These are phyloP conservation scores for Calycina herbarum DNA, from an alignment of 2,329 filamentous ascomycete species.

Conservation along the genomic window DNA sequence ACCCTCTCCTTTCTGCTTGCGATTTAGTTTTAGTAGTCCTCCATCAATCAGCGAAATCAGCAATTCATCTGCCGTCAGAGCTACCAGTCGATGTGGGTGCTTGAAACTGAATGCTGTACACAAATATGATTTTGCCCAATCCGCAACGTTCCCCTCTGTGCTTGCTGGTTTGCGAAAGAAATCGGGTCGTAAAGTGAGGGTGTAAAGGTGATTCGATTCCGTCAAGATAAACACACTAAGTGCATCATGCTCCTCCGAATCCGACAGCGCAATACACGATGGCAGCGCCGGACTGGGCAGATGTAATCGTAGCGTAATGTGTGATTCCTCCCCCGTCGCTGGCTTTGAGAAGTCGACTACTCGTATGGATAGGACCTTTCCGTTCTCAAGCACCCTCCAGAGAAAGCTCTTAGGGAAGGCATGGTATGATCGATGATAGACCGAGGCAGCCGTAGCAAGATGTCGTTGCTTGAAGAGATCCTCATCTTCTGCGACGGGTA, in stretches of 20 bases:
- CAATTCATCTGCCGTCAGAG: conserved; percentile 70
- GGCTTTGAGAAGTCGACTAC: conserved; percentile 74
- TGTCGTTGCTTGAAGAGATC: conserved; percentile 70
- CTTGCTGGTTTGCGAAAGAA: conserved; percentile 72
- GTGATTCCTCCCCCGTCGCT: conserved; percentile 66
- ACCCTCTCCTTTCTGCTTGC: conserved; percentile 54
- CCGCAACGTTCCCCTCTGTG: conserved; percentile 71
- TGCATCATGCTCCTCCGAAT: conserved; percentile 74
- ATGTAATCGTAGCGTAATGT: conserved; percentile 73
- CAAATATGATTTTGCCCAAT: conserved; percentile 73
- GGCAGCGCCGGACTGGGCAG: conserved; percentile 74
- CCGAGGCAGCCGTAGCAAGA: conserved; percentile 74
- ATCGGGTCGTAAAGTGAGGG: conserved; percentile 78
- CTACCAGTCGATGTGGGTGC: conserved; percentile 76
- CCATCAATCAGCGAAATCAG: conserved; percentile 82
- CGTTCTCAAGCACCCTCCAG: conserved; percentile 84
- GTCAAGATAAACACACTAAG: conserved; percentile 80
- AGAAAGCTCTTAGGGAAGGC: conserved; percentile 81
- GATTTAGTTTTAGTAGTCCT: conserved; percentile 69
- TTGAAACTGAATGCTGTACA: conserved; percentile 77
- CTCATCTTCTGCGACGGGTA: conserved; percentile 62
- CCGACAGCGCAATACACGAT: conserved; percentile 79
- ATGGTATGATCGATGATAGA: conserved; percentile 80
- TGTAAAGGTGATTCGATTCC: conserved; percentile 76
- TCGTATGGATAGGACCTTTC: conserved; percentile 78